Conservation (phyloP, 2,329 filamentous ascomycete species). For the Pyrenophora tritici-repentis region DNA sequence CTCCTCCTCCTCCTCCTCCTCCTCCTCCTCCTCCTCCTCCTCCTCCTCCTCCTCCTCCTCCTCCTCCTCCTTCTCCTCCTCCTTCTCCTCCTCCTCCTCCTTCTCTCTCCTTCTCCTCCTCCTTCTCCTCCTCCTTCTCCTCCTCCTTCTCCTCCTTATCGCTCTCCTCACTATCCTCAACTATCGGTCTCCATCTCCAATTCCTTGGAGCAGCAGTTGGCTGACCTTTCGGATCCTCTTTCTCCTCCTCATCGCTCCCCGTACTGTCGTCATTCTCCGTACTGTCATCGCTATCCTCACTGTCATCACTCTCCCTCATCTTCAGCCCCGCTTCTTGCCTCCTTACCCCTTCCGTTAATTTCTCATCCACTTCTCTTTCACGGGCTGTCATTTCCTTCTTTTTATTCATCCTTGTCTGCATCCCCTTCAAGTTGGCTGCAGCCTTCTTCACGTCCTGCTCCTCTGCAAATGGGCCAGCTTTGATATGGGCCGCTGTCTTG, state of each 20-base stretch:
- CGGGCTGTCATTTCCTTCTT: neutral
- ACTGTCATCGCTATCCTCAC: no score
- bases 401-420: slow-evolving; percentile 6
- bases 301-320: neutral
- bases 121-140: no score
- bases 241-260: no score
- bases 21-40: no score
- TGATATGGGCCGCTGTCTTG: slow-evolving; percentile 10
- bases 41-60: no score
- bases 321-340: neutral
- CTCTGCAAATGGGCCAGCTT: slow-evolving; percentile 16
- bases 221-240: no score
- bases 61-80: no score
- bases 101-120: no score
- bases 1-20: neutral
- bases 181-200: no score
- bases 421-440: neutral
- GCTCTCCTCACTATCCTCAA: neutral
- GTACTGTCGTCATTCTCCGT: neutral
- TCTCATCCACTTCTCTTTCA: slow-evolving; percentile 8
- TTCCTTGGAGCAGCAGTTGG: no score
- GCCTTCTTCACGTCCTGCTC: slow-evolving; percentile 6
- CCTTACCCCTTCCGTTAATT: slow-evolving; percentile 16
- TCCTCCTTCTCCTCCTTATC: no score
- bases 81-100: no score